phyloP scores from a whole-genome alignment of 2,329 filamentous ascomycete genomes.

The Aspergillus terreus region DNA sequence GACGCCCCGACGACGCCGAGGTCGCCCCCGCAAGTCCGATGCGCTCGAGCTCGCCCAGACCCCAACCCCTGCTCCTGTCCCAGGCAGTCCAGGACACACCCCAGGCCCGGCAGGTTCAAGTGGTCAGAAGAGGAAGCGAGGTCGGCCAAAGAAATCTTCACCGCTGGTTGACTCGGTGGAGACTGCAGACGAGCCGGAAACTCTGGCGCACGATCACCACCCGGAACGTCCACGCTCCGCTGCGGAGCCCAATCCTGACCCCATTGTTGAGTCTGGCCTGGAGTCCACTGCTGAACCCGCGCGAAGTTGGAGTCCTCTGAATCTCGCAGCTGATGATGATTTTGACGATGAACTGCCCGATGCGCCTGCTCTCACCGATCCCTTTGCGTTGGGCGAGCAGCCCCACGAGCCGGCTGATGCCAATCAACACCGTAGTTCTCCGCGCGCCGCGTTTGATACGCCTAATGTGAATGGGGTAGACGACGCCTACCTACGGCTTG shows the following conservation, averaged over 20 bases:
- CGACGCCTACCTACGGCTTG: conserved; percentile 22
- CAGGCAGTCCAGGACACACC: conserved; percentile 29
- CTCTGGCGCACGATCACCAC: neutral
- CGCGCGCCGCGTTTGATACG: conserved; percentile 24
- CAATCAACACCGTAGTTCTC: conserved; percentile 9
- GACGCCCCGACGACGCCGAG: conserved; percentile 40
- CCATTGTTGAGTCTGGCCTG: neutral
- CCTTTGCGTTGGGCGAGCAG: conserved; percentile 12
- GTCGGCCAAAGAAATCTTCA: conserved; percentile 36
- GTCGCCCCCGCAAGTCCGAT: conserved; percentile 42
- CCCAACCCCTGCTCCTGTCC: conserved; percentile 17
- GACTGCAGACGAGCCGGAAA: neutral
- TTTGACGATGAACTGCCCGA: conserved; percentile 21
- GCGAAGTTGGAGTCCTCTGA: conserved; percentile 22
- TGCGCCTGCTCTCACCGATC: conserved; percentile 11
- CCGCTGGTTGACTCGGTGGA: conserved; percentile 14
- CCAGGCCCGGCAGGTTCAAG: conserved; percentile 26
- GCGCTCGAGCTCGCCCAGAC: conserved; percentile 30
- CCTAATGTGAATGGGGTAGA: conserved; percentile 27
- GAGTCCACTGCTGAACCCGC: conserved; percentile 9
- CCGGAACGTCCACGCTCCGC: neutral
- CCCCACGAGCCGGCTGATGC: conserved; percentile 8
- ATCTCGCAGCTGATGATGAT: conserved; percentile 26
- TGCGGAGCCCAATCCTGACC: neutral
- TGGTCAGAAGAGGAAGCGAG: conserved; percentile 32